These are phyloP conservation scores for Cutaneotrichosporon sp. DNA, from an alignment of 1,284 basidiomycete genomes.

Conservation along the genomic window DNA sequence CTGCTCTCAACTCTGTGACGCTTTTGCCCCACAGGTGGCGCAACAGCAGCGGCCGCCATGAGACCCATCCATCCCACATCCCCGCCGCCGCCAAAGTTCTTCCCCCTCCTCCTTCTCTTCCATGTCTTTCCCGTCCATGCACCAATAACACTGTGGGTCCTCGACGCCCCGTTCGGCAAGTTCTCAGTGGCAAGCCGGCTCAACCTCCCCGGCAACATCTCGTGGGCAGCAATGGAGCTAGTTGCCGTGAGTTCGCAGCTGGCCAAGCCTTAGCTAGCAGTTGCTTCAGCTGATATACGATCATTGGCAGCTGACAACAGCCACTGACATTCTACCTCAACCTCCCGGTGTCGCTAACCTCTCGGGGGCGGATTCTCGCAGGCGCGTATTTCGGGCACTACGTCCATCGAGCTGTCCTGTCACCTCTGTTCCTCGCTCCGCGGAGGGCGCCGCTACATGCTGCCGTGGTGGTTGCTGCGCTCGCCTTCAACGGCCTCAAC, in stretches of 20 bases:
- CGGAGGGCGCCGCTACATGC: constrained; percentile 72
- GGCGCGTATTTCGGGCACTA: constrained; percentile 70
- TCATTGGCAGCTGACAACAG: neutral
- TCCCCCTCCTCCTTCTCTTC: constrained; percentile 36
- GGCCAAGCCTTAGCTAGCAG: neutral
- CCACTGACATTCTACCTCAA: constrained; percentile 41
- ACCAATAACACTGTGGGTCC: constrained; percentile 48
- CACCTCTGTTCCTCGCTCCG: constrained; percentile 70
- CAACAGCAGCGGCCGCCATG: no score
- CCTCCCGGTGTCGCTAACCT: constrained; percentile 23
- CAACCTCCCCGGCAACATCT: constrained; percentile 53
- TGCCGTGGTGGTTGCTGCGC: constrained; percentile 57
- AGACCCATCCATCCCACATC: neutral
- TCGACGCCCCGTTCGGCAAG: constrained; percentile 70
- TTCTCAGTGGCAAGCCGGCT: constrained; percentile 57
- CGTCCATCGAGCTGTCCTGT: constrained; percentile 72
- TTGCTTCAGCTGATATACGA: no score
- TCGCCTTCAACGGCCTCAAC: constrained; percentile 52
- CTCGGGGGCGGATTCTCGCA: constrained; percentile 3
- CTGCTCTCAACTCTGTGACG: no score
- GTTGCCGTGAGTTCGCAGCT: constrained; percentile 57
- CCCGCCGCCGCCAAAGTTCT: constrained; percentile 17
- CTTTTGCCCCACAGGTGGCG: no score
- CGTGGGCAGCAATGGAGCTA: constrained; percentile 83
- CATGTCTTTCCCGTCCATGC: constrained; percentile 49